Conservation (phyloP, 371 early-diverging fungal genomes). For the Lichtheimia ornata region DNA sequence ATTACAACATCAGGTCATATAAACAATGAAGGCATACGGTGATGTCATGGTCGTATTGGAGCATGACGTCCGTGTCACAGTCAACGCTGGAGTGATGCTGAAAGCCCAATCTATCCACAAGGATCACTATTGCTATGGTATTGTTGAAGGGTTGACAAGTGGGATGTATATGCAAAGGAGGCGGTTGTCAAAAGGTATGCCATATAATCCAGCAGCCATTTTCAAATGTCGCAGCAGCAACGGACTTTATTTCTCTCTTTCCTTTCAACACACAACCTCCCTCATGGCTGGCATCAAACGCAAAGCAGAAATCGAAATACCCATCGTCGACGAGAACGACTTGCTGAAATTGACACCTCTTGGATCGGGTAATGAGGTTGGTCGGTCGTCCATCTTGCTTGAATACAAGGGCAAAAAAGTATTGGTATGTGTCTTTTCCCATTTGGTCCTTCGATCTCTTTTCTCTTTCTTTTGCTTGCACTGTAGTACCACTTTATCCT, state of each 20-base stretch:
- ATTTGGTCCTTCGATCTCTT: background rate
- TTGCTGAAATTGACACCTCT: constrained; percentile 90
- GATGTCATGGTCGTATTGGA: too few species aligned
- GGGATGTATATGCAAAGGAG: too few species aligned
- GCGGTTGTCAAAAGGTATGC: too few species aligned
- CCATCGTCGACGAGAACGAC: constrained; percentile 67
- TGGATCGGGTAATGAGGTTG: constrained; percentile 99
- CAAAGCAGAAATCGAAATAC: constrained; percentile 51
- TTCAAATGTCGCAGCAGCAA: background rate
- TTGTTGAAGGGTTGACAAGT: too few species aligned
- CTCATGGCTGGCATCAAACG: constrained; percentile 47
- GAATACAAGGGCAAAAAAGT: constrained; percentile 97
- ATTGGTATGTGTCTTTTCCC: constrained; percentile 65
- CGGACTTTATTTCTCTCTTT: background rate
- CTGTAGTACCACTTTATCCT: background rate
- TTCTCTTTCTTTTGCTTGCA: background rate
- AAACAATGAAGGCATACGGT: too few species aligned
- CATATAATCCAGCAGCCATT: background rate
- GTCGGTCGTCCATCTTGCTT: constrained; percentile 95
- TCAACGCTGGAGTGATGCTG: too few species aligned
- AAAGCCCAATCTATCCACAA: too few species aligned
- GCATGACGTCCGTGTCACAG: too few species aligned
- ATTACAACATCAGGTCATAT: too few species aligned
- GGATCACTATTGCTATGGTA: too few species aligned
- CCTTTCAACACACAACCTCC: background rate